Percentiles rank a stretch among this genome's conserved stretches.
phyloP scores from a whole-genome alignment of 1,284 basidiomycete species.

The Apiotrichum porosum region DNA sequence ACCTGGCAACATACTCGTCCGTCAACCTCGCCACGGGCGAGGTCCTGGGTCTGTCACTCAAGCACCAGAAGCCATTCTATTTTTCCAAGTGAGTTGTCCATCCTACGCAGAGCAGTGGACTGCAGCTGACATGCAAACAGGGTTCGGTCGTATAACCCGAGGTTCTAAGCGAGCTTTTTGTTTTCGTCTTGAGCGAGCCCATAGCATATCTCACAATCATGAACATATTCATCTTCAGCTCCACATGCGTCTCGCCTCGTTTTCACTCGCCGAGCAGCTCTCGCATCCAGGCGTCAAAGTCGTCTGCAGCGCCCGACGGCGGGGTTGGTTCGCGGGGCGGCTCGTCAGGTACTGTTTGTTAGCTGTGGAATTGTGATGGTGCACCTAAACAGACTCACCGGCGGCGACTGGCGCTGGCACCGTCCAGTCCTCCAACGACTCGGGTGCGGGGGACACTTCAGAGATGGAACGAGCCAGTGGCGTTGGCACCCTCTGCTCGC shows the following conservation, averaged over 20 bases:
- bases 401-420: too few relatives aligned
- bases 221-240: not conserved
- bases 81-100: constrained; percentile 72
- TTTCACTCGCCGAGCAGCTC: not conserved
- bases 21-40: constrained; percentile 72
- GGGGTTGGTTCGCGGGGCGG: too few relatives aligned
- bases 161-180: not conserved
- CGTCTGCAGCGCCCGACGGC: not conserved
- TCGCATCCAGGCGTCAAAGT: constrained; percentile 5
- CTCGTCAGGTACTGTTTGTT: too few relatives aligned
- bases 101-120: too few relatives aligned
- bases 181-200: not conserved
- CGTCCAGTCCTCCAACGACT: too few relatives aligned
- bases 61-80: constrained; percentile 83
- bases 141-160: constrained; percentile 20
- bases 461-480: too few relatives aligned
- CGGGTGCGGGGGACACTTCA: too few relatives aligned
- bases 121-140: constrained; percentile 12
- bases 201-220: not conserved
- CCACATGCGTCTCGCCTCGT: not conserved
- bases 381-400: too few relatives aligned
- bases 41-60: constrained; percentile 63
- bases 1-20: constrained; percentile 68
- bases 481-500: too few relatives aligned
- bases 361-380: too few relatives aligned